Conservation (phyloP, 1,139 yeast genomes). For the Blastobotrys niveus region DNA sequence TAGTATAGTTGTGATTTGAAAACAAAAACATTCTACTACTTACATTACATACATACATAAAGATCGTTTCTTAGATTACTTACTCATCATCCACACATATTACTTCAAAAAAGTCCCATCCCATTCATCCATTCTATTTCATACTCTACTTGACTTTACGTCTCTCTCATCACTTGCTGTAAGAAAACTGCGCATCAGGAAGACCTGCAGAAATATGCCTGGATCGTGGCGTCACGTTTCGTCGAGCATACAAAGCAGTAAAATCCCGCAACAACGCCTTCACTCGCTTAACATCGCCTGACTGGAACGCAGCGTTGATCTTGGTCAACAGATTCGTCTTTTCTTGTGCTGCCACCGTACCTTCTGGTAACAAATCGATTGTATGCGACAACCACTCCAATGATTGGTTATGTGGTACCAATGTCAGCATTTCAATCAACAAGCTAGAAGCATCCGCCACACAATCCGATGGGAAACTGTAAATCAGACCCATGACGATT, state of each 20-base stretch:
- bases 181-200: too few species aligned
- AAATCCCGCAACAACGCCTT: conserved; percentile 69
- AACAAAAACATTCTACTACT: too few species aligned
- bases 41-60: too few species aligned
- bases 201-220: too few species aligned
- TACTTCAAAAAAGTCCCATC: too few species aligned
- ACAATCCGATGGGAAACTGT: conserved; percentile 65
- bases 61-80: too few species aligned
- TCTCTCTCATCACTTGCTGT: too few species aligned
- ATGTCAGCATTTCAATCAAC: conserved; percentile 57
- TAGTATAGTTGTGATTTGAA: too few species aligned
- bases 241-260: conserved; percentile 74
- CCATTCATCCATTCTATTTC: too few species aligned
- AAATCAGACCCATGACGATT: conserved; percentile 61
- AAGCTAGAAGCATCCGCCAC: conserved; percentile 73
- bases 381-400: conserved; percentile 58
- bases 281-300: conserved; percentile 68
- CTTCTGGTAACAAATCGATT: conserved; percentile 48
- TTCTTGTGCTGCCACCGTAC: conserved; percentile 61
- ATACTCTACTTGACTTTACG: too few species aligned
- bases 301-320: conserved; percentile 54
- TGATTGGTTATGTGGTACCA: conserved; percentile 43
- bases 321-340: conserved; percentile 52
- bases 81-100: too few species aligned
- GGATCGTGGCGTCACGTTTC: conserved; percentile 55